Evolutionary conservation across 139 green algal genomes (phyloP).

Genomic region (Asterochloris erici): DNA sequence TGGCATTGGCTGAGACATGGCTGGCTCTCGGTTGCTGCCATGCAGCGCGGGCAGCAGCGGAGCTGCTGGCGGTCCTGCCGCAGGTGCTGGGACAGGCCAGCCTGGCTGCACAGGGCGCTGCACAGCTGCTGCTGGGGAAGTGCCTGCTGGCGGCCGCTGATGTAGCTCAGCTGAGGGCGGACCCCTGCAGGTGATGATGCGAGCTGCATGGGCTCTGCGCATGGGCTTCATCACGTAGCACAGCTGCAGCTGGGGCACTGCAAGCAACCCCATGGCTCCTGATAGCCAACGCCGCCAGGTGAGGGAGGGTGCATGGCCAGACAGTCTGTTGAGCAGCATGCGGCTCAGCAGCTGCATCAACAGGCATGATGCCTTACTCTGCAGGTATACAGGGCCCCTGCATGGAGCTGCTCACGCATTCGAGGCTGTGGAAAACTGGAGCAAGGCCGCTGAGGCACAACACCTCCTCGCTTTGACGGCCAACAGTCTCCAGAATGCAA

Average conservation of each 20-base stretch:
- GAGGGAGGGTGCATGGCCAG: too few species aligned
- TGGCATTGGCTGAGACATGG: conserved; percentile 31
- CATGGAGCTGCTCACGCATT: conserved; percentile 20
- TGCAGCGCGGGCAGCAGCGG: conserved; percentile 18
- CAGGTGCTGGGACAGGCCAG: conserved; percentile 42
- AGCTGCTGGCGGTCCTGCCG: conserved; percentile 42
- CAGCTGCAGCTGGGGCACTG: too few species aligned
- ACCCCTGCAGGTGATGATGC: conserved; percentile 9
- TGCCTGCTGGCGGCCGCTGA: conserved; percentile 25
- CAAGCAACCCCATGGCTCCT: too few species aligned
- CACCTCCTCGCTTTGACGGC: conserved; percentile 30
- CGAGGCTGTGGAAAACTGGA: conserved; percentile 25
- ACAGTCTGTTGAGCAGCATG: too few species aligned
- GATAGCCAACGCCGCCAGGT: too few species aligned
- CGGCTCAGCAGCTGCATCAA: too few species aligned
- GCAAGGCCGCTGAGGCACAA: conserved; percentile 12
- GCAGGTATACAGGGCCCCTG: conserved; percentile 29
- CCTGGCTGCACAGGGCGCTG: conserved; percentile 21
- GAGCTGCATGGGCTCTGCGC: too few species aligned
- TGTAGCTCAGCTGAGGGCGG: conserved; percentile 3
- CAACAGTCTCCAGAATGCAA: conserved; percentile 10
- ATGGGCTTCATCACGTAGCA: too few species aligned
- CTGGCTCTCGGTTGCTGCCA: conserved; percentile 22
- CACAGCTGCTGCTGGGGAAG: conserved; percentile 45
- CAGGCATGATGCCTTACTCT: not conserved